Evolutionary conservation across 495 filamentous ascomycete genomes (phyloP), one percentile per base, ranked within the genome.

Genomic region (Aspergillus conjunctus): DNA sequence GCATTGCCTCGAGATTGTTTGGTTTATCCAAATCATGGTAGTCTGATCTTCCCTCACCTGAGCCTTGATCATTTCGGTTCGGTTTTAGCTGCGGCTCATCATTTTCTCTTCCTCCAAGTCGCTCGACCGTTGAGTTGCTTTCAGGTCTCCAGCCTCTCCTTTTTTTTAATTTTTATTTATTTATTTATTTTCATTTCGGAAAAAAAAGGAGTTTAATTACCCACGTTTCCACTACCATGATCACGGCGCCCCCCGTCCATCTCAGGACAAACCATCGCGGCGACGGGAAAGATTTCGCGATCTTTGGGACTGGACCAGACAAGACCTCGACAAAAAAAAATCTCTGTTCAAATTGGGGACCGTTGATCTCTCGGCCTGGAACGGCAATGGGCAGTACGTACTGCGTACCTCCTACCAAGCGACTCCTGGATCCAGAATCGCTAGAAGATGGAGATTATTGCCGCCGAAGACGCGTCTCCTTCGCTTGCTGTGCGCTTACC

Each of bases 361-460:
- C 54, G 64, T 59, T 66, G 62, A 67, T 64, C 63, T 62, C 26
- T 61, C 41, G 54, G 67, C 60, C 68, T 73, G 66, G 68, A 73
- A 67, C 65, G 41, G 21, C 46, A 59, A 56, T 20, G 43, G 41
- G 21, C 46, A 59, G 52, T 20, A 50, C n/a, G n/a, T n/a, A n/a
- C n/a, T n/a, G n/a, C n/a, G n/a, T n/a, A n/a, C n/a, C n/a, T n/a
- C n/a, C n/a, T n/a, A n/a, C 34, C 26, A 34, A 15, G 33, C 59
- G 50, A 34, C 2, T 22, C n/a, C 54, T 20, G 17, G 20, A 46
- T 57, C 53, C 54, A 60, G 57, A 56, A 56, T 54, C 31, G 32
- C 49, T 53, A 43, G 15, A 4, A 43, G 39, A 33, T 26, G 11
- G 30, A 39, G 8, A 20, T 49, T 43, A 62, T 59, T 51, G 60